These are phyloP conservation scores for Evernia prunastri DNA, from an alignment of 495 filamentous ascomycete species.

Conservation along the genomic window DNA sequence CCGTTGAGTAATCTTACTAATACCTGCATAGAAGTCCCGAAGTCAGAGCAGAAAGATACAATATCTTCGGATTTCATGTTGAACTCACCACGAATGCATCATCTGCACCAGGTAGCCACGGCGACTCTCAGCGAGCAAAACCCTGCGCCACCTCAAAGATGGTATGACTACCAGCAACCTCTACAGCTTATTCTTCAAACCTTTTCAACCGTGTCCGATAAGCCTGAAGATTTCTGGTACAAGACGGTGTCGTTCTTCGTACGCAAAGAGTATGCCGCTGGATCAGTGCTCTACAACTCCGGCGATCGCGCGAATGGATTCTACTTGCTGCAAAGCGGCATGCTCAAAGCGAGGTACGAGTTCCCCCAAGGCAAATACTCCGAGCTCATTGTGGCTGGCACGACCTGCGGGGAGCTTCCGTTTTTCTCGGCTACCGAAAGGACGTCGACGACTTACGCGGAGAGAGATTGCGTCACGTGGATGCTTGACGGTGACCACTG, in stretches of 20 bases:
- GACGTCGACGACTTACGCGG: constrained; percentile 77
- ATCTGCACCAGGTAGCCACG: constrained; percentile 71
- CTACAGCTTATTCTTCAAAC: constrained; percentile 86
- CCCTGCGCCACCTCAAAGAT: constrained; percentile 50
- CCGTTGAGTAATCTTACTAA: constrained; percentile 7
- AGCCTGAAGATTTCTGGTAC: constrained; percentile 95
- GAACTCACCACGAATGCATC: constrained; percentile 70
- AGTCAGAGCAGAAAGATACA: constrained; percentile 15
- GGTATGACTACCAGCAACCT: constrained; percentile 81
- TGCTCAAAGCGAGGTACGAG: constrained; percentile 82
- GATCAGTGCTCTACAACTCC: constrained; percentile 66
- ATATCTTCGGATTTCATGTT: constrained; percentile 45
- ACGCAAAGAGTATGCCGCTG: constrained; percentile 56
- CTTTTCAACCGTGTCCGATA: constrained; percentile 68
- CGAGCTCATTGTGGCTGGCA: constrained; percentile 88
- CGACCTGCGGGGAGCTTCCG: constrained; percentile 90
- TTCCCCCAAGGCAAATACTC: constrained; percentile 81
- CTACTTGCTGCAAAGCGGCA: constrained; percentile 85
- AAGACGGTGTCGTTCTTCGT: constrained; percentile 64
- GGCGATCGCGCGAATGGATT: constrained; percentile 69
- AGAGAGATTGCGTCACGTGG: constrained; percentile 79
- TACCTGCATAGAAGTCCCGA: constrained; percentile 23
- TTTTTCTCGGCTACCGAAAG: constrained; percentile 88
- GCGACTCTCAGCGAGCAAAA: constrained; percentile 59
- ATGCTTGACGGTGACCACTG: constrained; percentile 62